Base-by-base conservation (phyloP, 2,329 filamentous ascomycete genomes). In the Neofusicoccum umdonicola region DNA sequence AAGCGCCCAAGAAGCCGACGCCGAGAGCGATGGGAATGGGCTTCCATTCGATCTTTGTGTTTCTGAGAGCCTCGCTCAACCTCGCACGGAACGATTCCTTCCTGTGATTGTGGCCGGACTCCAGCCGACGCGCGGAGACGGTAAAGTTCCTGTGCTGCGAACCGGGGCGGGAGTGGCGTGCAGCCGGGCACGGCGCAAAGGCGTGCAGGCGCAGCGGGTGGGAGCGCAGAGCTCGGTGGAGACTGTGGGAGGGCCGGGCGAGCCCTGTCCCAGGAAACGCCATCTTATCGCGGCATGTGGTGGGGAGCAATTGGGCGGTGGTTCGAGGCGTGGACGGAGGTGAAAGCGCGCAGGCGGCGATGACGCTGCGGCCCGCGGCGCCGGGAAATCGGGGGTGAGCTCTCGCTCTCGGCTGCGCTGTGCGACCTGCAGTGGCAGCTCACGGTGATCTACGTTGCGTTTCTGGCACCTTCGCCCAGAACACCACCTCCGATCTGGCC, bases 11-110 rank as follows among this genome's bases (percentile, higher is more conserved):
- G 72, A 96, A 93, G 65, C 87, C 91, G 71, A 97, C 88, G 66
- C 93, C 93, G 22, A 97, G 83, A 31, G 90, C 91, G 63, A 97
- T 86, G 22, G 93, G 93, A 70, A 97, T 96, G 52, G 91, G 91
- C 77, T 93, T 92, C 93, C 93, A 97, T 81, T 91, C 87, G 67
- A 95, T 84, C 76, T 85, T 88, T 39, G 88, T 91, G 44, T 84
- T 82, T 44, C 82, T 80, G 69, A 88, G 82, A 42, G 88, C 87
- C 61, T 82, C 82, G 44, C 84, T 80, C 58, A 89, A 76, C 67
- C 86, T 79, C 42, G 84, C 82, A 63, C 82, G 73, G 71, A 88
- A 88, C n/a, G 83, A 83, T 66, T 83, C 80, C 69, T 81, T 80
- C 31, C 72, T 70, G 67, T 81, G 76, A 57, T 78, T 68, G n/a